These are phyloP conservation scores for Vaccinium myrtillus DNA, from an alignment of 148 eudicot genomes.

Conservation along the genomic window DNA sequence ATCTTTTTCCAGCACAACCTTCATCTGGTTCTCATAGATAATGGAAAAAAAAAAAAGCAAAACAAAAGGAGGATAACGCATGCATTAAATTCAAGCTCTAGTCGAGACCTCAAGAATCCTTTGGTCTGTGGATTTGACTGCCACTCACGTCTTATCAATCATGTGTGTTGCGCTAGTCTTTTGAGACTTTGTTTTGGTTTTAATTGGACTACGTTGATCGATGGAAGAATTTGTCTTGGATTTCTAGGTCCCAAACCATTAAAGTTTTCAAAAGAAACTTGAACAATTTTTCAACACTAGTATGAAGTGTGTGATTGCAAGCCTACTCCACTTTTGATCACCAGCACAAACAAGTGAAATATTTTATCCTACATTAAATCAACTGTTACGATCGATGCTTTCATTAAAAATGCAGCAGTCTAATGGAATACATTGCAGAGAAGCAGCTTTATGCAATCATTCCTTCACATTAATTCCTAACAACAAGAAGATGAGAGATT, in stretches of 20 bases:
- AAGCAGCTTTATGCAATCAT: neutral
- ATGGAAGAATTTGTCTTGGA: too few relatives aligned
- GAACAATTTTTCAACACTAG: too few relatives aligned
- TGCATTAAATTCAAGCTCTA: neutral
- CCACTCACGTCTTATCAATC: neutral
- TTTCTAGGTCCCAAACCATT: too few relatives aligned
- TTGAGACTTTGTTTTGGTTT: neutral
- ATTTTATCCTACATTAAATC: neutral
- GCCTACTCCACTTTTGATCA: neutral
- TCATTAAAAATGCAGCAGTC: neutral
- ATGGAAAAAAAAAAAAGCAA: neutral
- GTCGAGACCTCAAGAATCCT: neutral
- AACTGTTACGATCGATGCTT: neutral
- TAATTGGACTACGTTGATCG: too few relatives aligned
- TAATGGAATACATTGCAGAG: neutral
- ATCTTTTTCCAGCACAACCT: neutral
- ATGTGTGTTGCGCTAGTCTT: neutral
- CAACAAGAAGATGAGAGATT: neutral
- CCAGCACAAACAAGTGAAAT: neutral
- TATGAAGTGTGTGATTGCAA: neutral
- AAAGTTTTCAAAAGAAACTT: neutral
- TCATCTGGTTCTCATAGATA: neutral
- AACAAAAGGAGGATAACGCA: neutral
- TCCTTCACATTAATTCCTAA: neutral
- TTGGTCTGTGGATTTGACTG: neutral